A percentile compares a stretch with the other conserved stretches of the same genome.
Conservation (phyloP, 139 green algal genomes). For the Closterium sp. region DNA sequence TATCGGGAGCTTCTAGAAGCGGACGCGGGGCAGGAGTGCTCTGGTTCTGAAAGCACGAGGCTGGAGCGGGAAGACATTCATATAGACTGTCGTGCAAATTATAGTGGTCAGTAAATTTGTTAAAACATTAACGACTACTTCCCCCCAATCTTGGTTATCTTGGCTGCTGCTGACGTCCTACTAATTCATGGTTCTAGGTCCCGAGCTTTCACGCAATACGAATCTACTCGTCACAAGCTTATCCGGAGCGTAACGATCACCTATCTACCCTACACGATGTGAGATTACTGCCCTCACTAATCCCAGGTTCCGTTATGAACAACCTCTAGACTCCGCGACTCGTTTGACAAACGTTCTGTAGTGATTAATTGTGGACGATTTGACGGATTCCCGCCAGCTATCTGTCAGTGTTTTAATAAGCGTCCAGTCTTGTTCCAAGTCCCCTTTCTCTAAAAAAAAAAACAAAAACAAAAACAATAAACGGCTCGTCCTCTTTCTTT, state of each 20-base stretch:
- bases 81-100: not conserved
- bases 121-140: not conserved
- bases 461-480: not conserved
- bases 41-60: not conserved
- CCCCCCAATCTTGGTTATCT: not conserved
- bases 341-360: too few species aligned
- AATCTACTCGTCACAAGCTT: not conserved
- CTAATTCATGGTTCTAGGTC: not conserved
- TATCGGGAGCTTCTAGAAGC: not conserved
- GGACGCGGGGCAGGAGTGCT: too few species aligned
- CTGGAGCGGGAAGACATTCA: not conserved
- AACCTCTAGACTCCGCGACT: too few species aligned
- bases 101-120: not conserved
- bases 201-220: not conserved
- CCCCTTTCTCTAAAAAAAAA: not conserved
- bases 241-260: not conserved
- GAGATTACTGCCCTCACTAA: not conserved
- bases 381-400: too few species aligned
- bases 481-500: not conserved
- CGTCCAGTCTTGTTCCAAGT: not conserved
- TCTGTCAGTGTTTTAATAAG: too few species aligned
- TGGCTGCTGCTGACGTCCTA: not conserved
- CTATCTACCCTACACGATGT: not conserved
- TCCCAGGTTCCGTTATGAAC: too few species aligned
- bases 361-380: too few species aligned